These are phyloP conservation scores for Veloboletus limbatus DNA, from an alignment of 1,284 basidiomycete genomes.

Conservation along the genomic window DNA sequence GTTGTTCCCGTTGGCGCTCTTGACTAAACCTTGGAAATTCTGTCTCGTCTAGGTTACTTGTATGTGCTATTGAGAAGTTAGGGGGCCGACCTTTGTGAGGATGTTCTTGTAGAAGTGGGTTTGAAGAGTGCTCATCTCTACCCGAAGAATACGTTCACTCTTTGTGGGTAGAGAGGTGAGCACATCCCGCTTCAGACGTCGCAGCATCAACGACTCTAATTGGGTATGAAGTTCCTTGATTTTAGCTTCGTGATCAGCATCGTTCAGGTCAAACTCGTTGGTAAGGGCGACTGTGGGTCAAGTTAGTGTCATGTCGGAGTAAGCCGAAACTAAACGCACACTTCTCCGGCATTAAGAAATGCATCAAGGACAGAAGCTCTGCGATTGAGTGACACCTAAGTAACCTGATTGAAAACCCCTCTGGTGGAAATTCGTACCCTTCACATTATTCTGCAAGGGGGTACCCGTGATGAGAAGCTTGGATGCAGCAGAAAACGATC, in stretches of 20 bases:
- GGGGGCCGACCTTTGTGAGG: conserved; percentile 73
- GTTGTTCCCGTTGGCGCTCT: conserved; percentile 79
- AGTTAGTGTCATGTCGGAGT: conserved; percentile 12
- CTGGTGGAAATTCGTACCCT: conserved; percentile 56
- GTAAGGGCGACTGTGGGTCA: conserved; percentile 64
- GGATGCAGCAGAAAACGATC: conserved; percentile 85
- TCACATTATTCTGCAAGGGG: conserved; percentile 98
- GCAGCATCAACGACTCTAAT: conserved; percentile 92
- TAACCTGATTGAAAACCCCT: conserved; percentile 1
- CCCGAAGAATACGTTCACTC: conserved; percentile 95
- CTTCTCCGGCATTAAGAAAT: conserved; percentile 98
- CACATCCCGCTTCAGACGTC: conserved; percentile 96
- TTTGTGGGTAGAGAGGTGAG: conserved; percentile 96
- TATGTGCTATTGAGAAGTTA: background rate
- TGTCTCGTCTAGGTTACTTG: conserved; percentile 33
- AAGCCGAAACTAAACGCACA: conserved; percentile 52
- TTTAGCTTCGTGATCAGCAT: conserved; percentile 90
- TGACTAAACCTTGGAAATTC: conserved; percentile 92
- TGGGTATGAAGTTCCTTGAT: conserved; percentile 95
- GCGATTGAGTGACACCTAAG: conserved; percentile 15
- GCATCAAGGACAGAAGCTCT: conserved; percentile 97
- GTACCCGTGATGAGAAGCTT: conserved; percentile 98
- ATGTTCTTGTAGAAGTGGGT: conserved; percentile 99
- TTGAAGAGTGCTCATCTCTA: conserved; percentile 97
- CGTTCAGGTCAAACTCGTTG: conserved; percentile 93